phyloP scores from a whole-genome alignment of 2,329 filamentous ascomycete species.

The Cytospora piceae region DNA sequence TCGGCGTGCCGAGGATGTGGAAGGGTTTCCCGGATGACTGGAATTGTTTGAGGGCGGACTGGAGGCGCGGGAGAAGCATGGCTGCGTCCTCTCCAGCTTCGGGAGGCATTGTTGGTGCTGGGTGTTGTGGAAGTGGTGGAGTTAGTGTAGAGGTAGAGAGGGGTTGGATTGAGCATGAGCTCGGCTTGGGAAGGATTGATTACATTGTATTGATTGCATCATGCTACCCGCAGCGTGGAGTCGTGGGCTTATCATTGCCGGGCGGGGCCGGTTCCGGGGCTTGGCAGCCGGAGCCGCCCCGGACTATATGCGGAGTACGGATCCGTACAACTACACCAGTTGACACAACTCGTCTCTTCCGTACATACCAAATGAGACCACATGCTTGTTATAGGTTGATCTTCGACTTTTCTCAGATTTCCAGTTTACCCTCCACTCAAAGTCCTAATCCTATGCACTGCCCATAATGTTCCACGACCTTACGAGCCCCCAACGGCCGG shows the following conservation, averaged over 20 bases:
- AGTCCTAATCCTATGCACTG: no score
- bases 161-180: neutral
- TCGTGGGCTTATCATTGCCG: neutral
- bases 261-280: neutral
- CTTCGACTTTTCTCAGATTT: no score
- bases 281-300: neutral
- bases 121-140: neutral
- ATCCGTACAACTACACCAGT: no score
- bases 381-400: no score
- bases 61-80: slow-evolving; percentile 24
- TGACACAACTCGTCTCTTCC: no score
- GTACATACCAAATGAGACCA: no score
- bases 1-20: slow-evolving; percentile 27
- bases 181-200: neutral
- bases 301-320: no score
- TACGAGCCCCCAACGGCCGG: no score
- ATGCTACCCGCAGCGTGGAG: neutral
- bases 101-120: slow-evolving; percentile 4
- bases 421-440: no score
- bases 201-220: neutral
- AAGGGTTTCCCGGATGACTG: slow-evolving; percentile 24
- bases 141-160: neutral
- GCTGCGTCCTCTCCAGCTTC: neutral
- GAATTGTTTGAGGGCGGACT: slow-evolving; percentile 20
- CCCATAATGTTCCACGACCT: no score